These are phyloP conservation scores for Chionographis japonica DNA, from an alignment of 106 monocot genomes.

Conservation along the genomic window DNA sequence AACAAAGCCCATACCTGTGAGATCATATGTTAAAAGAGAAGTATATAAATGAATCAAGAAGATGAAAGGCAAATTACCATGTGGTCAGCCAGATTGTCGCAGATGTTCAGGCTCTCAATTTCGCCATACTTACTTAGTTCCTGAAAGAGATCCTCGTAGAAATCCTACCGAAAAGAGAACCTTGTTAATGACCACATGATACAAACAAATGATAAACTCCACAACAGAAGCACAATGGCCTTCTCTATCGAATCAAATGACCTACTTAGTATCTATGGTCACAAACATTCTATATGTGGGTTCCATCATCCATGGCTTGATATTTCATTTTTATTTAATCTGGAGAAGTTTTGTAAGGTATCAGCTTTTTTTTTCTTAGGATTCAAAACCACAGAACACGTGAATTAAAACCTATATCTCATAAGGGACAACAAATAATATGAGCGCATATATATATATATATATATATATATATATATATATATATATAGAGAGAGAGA, in stretches of 20 bases:
- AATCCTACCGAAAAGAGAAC: slow-evolving; percentile 20
- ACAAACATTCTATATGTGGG: too few species aligned
- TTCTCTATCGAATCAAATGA: too few species aligned
- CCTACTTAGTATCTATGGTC: too few species aligned
- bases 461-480: too few species aligned
- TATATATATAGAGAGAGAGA: too few species aligned
- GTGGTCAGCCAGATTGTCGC: slow-evolving; percentile 42
- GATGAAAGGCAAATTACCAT: slow-evolving; percentile 14
- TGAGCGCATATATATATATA: too few species aligned
- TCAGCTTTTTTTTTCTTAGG: too few species aligned
- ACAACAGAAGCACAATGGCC: too few species aligned
- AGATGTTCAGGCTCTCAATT: slow-evolving; percentile 39
- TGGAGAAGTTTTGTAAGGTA: background rate
- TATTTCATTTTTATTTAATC: background rate
- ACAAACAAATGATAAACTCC: background rate
- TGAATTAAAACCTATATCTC: too few species aligned
- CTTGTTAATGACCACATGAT: background rate
- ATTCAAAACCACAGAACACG: too few species aligned
- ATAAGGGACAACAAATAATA: too few species aligned
- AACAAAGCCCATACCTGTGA: background rate
- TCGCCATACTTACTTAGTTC: slow-evolving; percentile 43
- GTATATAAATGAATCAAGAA: background rate
- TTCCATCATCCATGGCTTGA: too few species aligned
- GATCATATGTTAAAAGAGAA: background rate
- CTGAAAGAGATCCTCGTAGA: slow-evolving; percentile 42